A percentile compares a stretch with the other conserved stretches of the same genome.
These are phyloP conservation scores for Boletus speciosus DNA, from an alignment of 768 basidiomycete species.

Conservation along the genomic window DNA sequence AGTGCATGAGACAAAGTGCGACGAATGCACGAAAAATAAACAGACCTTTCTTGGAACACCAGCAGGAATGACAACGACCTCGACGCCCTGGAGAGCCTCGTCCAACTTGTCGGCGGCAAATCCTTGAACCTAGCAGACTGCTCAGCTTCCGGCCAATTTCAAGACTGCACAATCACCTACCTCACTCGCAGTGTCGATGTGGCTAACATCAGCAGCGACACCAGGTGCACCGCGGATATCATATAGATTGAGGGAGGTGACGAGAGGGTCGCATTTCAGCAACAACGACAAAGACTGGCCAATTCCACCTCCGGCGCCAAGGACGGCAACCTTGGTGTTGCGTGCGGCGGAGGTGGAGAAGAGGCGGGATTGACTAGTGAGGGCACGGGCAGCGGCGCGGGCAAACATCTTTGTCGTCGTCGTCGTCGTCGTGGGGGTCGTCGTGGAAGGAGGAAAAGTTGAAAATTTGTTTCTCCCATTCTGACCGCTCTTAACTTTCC, in stretches of 20 bases:
- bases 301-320: conserved; percentile 98
- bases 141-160: not conserved
- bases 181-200: conserved; percentile 87
- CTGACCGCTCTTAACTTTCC: conserved; percentile 5
- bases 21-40: not conserved
- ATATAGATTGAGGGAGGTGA: conserved; percentile 71
- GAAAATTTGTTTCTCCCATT: not conserved
- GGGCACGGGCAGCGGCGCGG: conserved; percentile 56
- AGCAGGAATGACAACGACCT: conserved; percentile 97
- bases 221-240: conserved; percentile 43
- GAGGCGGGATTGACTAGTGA: conserved; percentile 54
- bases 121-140: conserved; percentile 60
- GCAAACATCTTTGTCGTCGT: conserved; percentile 55
- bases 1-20: conserved; percentile 24
- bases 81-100: conserved; percentile 80
- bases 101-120: conserved; percentile 86
- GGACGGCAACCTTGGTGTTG: conserved; percentile 88
- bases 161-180: conserved; percentile 38
- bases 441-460: conserved; percentile 9
- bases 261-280: conserved; percentile 89
- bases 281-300: conserved; percentile 90
- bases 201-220: conserved; percentile 96
- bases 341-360: conserved; percentile 75
- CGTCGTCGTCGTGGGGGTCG: conserved; percentile 14
- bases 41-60: conserved; percentile 93